phyloP scores from a whole-genome alignment of 2,329 filamentous ascomycete species.

The Clarireedia monteithiana region DNA sequence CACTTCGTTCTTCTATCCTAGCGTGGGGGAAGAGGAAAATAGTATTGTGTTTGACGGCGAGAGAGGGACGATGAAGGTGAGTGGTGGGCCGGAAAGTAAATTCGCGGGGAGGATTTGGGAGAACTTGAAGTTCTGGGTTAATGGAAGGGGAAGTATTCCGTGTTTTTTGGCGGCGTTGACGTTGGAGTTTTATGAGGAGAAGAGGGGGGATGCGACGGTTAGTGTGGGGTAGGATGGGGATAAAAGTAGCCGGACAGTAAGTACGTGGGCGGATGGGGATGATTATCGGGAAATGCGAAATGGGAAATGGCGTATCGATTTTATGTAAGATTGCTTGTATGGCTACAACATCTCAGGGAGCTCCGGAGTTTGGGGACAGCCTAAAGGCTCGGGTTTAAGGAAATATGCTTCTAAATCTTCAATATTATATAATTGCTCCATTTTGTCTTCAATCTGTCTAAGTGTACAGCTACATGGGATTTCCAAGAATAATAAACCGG shows the following conservation, averaged over 20 bases:
- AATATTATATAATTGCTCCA: too few relatives aligned
- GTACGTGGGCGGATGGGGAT: conserved; percentile 5
- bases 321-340: too few relatives aligned
- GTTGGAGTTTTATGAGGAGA: conserved; percentile 82
- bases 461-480: too few relatives aligned
- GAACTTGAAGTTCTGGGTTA: conserved; percentile 91
- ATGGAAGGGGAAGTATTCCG: conserved; percentile 87
- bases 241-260: background rate
- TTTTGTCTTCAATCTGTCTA: too few relatives aligned
- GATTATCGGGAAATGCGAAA: background rate
- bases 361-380: too few relatives aligned
- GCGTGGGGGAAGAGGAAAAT: conserved; percentile 54
- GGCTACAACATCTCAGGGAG: too few relatives aligned
- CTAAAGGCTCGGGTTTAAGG: too few relatives aligned
- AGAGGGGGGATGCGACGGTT: conserved; percentile 23
- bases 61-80: conserved; percentile 95
- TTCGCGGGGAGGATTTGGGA: conserved; percentile 82
- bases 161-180: conserved; percentile 88
- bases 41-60: conserved; percentile 84
- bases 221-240: conserved; percentile 9
- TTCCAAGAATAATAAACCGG: too few relatives aligned
- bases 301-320: background rate
- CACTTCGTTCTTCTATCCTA: conserved; percentile 76
- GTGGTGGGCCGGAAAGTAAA: conserved; percentile 75
- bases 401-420: too few relatives aligned